Conservation (phyloP, 768 basidiomycete species). For the Clitopilus hobsonii region DNA sequence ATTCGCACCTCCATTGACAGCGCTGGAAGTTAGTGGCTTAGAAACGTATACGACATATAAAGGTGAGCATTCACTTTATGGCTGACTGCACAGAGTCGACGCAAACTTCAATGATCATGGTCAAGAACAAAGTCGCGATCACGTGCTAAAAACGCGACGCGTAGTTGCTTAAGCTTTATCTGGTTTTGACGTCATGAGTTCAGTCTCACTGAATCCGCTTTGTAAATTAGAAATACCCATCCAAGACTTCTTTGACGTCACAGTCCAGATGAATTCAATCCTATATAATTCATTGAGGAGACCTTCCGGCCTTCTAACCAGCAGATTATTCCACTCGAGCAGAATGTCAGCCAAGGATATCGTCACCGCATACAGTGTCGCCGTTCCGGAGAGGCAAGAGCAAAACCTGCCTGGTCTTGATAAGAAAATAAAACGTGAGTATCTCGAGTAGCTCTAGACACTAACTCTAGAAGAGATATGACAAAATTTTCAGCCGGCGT, state of each 20-base stretch:
- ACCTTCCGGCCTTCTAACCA: not conserved
- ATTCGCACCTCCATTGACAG: constrained; percentile 66
- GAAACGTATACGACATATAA: not conserved
- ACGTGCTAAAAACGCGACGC: not conserved
- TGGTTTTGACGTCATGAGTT: not conserved
- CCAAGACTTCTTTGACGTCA: no score
- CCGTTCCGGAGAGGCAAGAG: constrained; percentile 33
- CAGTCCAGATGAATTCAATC: not conserved
- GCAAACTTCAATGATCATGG: constrained; percentile 56
- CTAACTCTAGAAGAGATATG: no score
- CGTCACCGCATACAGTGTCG: constrained; percentile 28
- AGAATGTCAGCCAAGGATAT: constrained; percentile 25
- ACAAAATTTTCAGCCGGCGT: constrained; percentile 20
- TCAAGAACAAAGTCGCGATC: constrained; percentile 11
- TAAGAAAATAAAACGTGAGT: constrained; percentile 38
- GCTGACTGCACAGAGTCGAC: constrained; percentile 76
- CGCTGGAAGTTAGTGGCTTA: constrained; percentile 34
- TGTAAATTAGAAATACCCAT: no score
- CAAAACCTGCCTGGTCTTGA: constrained; percentile 48
- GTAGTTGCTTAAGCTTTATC: not conserved
- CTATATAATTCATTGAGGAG: not conserved
- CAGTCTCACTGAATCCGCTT: no score
- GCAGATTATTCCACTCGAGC: not conserved
- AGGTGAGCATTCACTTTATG: constrained; percentile 40
- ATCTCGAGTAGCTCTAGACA: no score